Base-by-base conservation (phyloP, 75 land plant species). In the Cunninghamia lanceolata region DNA sequence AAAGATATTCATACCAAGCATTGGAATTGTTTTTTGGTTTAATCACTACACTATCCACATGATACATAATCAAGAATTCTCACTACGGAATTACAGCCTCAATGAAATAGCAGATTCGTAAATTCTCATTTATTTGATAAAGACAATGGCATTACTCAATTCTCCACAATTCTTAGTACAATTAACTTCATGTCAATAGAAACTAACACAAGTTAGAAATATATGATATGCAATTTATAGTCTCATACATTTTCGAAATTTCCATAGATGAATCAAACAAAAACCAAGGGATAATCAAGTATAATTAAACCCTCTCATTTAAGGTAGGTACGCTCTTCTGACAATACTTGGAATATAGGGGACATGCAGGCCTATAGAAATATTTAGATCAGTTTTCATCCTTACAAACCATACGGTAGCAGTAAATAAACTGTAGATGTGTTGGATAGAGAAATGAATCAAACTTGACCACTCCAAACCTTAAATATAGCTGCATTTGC, bases 401-500 rank as follows among this genome's bases (percentile, higher is more conserved):
- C 82, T 80, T 9, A 45, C n/a, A 45, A 80, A 80, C 25, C 5
- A 0, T 42, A 43, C 7, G 9, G 82, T 11, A 25, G 10, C 2
- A 43, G 30, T 1, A 40, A 45, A 80, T 25, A 15, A 80, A 80
- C 82, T 80, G 14, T 19, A 9, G 46, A 25, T 80, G 34, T 45
- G 0, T 16, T 42, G 1, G n/a, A 43, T 28, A 43, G 43, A 80
- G 45, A 43, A 80, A 3, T 25, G 30, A 25, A 39, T 79, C 2
- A 79, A 79, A 42, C 17, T 42, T 43, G 47, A 45, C n/a, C 3
- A 43, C 46, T 39, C 36, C 88, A 50, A 45, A 90, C 91, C 91
- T 90, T 90, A 73, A 90, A 90, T 47, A 89, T 86, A 42, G 85
- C 85, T 66, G 91, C 91, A 43, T 86, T 84, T 82, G 88, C 91